These are phyloP conservation scores for Stephania japonica DNA, from an alignment of 164 flowering plant genomes.

Conservation along the genomic window DNA sequence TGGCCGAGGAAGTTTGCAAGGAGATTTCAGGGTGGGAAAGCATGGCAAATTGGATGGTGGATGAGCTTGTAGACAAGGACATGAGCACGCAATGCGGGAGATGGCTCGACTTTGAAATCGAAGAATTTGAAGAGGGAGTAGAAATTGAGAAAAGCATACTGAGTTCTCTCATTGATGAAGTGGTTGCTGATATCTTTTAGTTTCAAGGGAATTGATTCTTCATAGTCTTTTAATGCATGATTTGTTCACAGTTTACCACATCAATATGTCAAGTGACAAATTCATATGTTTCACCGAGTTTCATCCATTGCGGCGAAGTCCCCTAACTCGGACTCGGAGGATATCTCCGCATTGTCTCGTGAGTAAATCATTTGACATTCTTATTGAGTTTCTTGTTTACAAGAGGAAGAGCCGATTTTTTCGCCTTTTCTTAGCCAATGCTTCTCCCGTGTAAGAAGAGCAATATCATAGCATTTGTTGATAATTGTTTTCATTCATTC, in stretches of 20 bases:
- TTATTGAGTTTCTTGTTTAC: not conserved
- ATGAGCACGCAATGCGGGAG: conserved; percentile 70
- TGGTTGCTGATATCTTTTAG: conserved; percentile 47
- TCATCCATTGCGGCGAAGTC: not conserved
- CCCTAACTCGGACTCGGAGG: not conserved
- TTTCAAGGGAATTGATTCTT: conserved; percentile 24
- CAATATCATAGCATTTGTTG: not conserved
- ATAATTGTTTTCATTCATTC: not conserved
- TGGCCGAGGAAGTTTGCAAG: conserved; percentile 67
- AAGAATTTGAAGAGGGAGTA: conserved; percentile 47
- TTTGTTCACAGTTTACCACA: not conserved
- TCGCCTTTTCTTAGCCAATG: not conserved
- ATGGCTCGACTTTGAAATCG: conserved; percentile 73
- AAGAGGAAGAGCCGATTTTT: not conserved
- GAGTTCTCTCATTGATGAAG: conserved; percentile 59
- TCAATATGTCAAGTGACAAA: not conserved
- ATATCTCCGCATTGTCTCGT: not conserved
- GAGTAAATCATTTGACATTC: not conserved
- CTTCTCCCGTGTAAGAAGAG: not conserved
- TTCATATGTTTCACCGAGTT: not conserved
- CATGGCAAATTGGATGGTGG: conserved; percentile 74
- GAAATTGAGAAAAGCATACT: conserved; percentile 55
- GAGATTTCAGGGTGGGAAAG: conserved; percentile 62
- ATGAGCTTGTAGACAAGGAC: conserved; percentile 88
- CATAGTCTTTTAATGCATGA: not conserved